Evolutionary conservation across 257 asterid species (phyloP), one percentile per base, ranked within the genome.

Genomic region (Scutellaria minor): DNA sequence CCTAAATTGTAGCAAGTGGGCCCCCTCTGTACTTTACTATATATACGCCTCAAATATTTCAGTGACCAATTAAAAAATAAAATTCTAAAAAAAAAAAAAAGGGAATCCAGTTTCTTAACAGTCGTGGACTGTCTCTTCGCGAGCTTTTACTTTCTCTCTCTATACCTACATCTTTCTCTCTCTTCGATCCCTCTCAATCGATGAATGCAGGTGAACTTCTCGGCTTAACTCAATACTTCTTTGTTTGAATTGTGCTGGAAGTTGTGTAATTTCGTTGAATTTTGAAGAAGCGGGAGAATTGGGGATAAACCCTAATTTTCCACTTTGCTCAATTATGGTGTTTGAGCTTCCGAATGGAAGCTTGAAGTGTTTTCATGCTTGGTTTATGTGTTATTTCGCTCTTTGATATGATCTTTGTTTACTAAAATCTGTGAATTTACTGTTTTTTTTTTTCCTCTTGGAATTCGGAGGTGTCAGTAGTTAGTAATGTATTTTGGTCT

Each of bases 151-250:
- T 66, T 66, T 73, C 68, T 77, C 73, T 77, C 75, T 78, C 73
- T 56, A 18, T 18, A 46, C 74, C 15, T 50, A 50, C 9, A 13
- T 42, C 20, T 47, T 59, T 84, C 84, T 75, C 78, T 71, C 83
- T 79, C 83, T 59, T 79, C 80, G 83, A 79, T 86, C 81, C 50
- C 15, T 47, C 54, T 47, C 75, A 81, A 83, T 83, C 78, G 74
- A 64, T 56, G 88, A 90, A 85, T 85, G 87, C 84, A 71, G 91
- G 90, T 84, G 73, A 65, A 55, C 44, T 60, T 58, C 65, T 63
- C 31, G 12, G 11, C 70, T 68, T 58, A 70, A 53, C 68, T 59
- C 7, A 41, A 6, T 40, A 41, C 68, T 64, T 53, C 52, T 4
- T 70, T 64, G 6, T 24, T 79, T 66, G 5, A 80, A 74, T 81